Conservation (phyloP, 176 grass and related monocot species). For the Saccharum spontaneum region DNA sequence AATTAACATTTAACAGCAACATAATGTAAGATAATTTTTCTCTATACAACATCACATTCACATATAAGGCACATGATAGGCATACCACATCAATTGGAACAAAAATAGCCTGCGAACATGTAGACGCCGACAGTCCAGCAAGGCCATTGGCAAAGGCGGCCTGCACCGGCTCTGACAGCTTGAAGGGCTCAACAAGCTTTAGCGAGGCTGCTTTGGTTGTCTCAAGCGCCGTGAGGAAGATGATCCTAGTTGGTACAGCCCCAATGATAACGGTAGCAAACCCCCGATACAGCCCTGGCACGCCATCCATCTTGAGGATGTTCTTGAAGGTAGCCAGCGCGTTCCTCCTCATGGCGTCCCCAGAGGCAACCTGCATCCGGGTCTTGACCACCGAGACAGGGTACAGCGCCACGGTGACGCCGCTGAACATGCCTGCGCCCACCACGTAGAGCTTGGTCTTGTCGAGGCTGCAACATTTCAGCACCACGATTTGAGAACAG, state of each 20-base stretch:
- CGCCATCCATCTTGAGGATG: constrained; percentile 77
- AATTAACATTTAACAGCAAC: neutral
- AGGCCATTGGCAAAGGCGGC: constrained; percentile 87
- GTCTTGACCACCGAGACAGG: constrained; percentile 96
- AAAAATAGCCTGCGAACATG: constrained; percentile 84
- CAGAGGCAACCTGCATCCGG: constrained; percentile 91
- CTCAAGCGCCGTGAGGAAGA: constrained; percentile 85
- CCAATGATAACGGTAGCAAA: constrained; percentile 87
- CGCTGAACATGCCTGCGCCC: constrained; percentile 86
- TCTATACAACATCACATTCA: constrained; percentile 18
- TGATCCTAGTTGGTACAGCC: constrained; percentile 84
- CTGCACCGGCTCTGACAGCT: constrained; percentile 69
- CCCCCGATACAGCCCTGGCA: constrained; percentile 79
- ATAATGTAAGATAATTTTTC: neutral
- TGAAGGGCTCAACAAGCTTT: constrained; percentile 63
- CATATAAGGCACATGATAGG: neutral
- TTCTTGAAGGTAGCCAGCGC: constrained; percentile 73
- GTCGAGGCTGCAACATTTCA: constrained; percentile 76
- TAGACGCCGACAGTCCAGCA: constrained; percentile 70
- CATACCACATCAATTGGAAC: constrained; percentile 98
- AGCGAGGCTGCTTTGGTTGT: constrained; percentile 77
- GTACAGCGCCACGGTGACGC: constrained; percentile 78
- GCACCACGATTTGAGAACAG: constrained; percentile 14
- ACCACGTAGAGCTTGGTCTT: constrained; percentile 91
- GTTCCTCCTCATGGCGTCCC: constrained; percentile 77